Evolutionary conservation across 2,329 filamentous ascomycete species (phyloP).

Genomic region (Cladophialophora exuberans): DNA sequence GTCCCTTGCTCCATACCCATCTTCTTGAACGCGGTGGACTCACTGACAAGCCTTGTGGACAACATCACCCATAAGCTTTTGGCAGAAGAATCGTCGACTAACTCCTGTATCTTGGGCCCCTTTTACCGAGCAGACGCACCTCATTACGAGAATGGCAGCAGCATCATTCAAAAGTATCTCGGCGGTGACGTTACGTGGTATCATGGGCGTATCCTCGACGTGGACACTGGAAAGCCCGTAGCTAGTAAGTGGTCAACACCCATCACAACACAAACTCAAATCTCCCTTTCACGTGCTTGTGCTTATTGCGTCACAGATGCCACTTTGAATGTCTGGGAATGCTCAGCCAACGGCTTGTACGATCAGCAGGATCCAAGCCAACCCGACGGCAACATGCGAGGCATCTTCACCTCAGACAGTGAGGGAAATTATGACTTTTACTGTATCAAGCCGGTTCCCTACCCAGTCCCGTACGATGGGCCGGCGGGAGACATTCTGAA

Average conservation of each 20-base stretch:
- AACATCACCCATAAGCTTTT: slow-evolving; percentile 74
- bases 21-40: slow-evolving; percentile 7
- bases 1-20: not conserved
- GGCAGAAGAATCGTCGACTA: slow-evolving; percentile 47
- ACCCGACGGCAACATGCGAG: slow-evolving; percentile 72
- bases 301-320: slow-evolving; percentile 68
- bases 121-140: slow-evolving; percentile 78
- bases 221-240: slow-evolving; percentile 52
- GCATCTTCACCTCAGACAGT: slow-evolving; percentile 72
- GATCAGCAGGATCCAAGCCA: slow-evolving; percentile 75
- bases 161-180: slow-evolving; percentile 65
- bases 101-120: slow-evolving; percentile 70
- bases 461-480: slow-evolving; percentile 69
- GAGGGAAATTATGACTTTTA: slow-evolving; percentile 74
- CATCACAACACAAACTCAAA: too few relatives aligned
- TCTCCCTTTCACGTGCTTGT: too few relatives aligned
- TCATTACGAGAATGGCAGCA: slow-evolving; percentile 68
- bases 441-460: slow-evolving; percentile 74
- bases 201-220: slow-evolving; percentile 4
- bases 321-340: slow-evolving; percentile 79
- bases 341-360: slow-evolving; percentile 74
- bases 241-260: too few relatives aligned
- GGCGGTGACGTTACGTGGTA: slow-evolving; percentile 42
- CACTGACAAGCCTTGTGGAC: slow-evolving; percentile 62
- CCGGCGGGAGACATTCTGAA: slow-evolving; percentile 58